A percentile compares a stretch with the other conserved stretches of the same genome.
Conservation (phyloP, 257 asterid species). For the Nyctanthes arbortristis region DNA sequence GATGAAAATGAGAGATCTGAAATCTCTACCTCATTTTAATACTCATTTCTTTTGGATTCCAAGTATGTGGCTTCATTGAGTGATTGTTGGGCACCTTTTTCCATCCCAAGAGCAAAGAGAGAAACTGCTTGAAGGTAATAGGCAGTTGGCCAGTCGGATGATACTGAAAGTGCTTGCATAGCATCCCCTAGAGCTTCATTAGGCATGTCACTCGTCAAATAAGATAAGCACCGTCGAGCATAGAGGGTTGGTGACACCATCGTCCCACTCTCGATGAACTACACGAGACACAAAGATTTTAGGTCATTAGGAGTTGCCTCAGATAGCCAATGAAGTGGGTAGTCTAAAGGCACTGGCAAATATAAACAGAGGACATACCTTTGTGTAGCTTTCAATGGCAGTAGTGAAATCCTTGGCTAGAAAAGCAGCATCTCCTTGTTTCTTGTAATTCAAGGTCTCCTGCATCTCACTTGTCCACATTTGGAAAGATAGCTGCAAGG, state of each 20-base stretch:
- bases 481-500: slow-evolving; percentile 88
- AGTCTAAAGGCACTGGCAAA: not conserved
- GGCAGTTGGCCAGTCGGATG: slow-evolving; percentile 87
- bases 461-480: slow-evolving; percentile 98
- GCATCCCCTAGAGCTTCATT: slow-evolving; percentile 85
- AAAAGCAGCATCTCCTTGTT: slow-evolving; percentile 91
- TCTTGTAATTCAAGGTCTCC: slow-evolving; percentile 80
- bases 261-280: slow-evolving; percentile 91
- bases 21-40: slow-evolving; percentile 31
- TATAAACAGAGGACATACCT: slow-evolving; percentile 38
- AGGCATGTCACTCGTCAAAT: slow-evolving; percentile 74
- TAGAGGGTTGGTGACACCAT: slow-evolving; percentile 84
- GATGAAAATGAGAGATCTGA: slow-evolving; percentile 11
- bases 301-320: no score
- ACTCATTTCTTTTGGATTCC: slow-evolving; percentile 62
- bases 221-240: slow-evolving; percentile 74
- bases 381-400: slow-evolving; percentile 78
- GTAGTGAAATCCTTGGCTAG: slow-evolving; percentile 78
- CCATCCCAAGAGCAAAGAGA: slow-evolving; percentile 74
- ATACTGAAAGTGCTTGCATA: slow-evolving; percentile 75
- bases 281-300: not conserved
- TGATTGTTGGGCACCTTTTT: slow-evolving; percentile 81
- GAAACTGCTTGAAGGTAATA: slow-evolving; percentile 82
- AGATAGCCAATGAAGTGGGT: not conserved
- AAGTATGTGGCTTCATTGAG: slow-evolving; percentile 75